phyloP scores from a whole-genome alignment of 2,329 filamentous ascomycete species.

The Cercospora nicotianae region DNA sequence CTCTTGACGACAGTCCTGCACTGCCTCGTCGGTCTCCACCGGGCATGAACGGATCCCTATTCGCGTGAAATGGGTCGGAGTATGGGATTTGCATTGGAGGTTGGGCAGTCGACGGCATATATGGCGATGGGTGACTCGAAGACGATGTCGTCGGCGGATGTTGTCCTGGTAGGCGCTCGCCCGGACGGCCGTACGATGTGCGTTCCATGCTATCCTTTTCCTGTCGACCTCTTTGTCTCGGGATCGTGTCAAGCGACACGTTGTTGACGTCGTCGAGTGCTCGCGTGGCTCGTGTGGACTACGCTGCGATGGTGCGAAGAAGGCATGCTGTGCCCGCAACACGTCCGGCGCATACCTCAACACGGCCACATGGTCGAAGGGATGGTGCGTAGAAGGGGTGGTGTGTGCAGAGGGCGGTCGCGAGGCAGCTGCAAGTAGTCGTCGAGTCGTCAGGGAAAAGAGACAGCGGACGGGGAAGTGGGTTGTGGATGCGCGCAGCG shows the following conservation, averaged over 20 bases:
- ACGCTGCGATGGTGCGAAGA: neutral
- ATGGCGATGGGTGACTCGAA: constrained; percentile 40
- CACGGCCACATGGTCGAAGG: neutral
- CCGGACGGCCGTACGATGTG: constrained; percentile 38
- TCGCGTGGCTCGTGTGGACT: constrained; percentile 14
- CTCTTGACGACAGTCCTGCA: constrained; percentile 40
- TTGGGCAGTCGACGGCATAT: constrained; percentile 35
- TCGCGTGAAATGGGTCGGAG: constrained; percentile 47
- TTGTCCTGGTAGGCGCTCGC: constrained; percentile 42
- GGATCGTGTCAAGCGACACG: constrained; percentile 5
- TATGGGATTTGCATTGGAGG: constrained; percentile 49
- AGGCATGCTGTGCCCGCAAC: constrained; percentile 4
- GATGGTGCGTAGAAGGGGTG: neutral
- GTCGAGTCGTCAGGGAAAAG: constrained; percentile 3
- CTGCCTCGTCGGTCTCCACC: constrained; percentile 43
- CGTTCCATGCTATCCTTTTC: constrained; percentile 31
- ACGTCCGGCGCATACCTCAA: constrained; percentile 5
- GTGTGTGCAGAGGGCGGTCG: neutral
- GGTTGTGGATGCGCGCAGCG: neutral
- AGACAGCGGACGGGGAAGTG: constrained; percentile 3
- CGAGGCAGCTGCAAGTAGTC: neutral
- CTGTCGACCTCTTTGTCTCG: constrained; percentile 4
- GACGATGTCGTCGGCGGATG: constrained; percentile 34
- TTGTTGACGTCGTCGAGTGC: neutral
- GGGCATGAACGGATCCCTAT: constrained; percentile 50